These are phyloP conservation scores for Oryza punctata DNA, from an alignment of 176 grass and related monocot species.

Conservation along the genomic window DNA sequence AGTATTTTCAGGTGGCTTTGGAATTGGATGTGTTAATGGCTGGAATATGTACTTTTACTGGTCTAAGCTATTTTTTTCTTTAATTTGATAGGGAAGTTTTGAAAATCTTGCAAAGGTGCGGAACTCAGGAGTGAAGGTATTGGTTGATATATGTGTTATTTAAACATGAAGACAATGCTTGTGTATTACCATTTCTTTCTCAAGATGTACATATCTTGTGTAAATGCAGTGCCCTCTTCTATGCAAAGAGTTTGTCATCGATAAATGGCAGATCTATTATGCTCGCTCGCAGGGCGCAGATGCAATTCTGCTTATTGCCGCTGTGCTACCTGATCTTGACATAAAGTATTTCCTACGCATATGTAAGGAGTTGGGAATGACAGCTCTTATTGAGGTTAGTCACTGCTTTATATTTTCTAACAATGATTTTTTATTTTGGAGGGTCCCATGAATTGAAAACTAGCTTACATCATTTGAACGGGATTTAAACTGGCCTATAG, in stretches of 20 bases:
- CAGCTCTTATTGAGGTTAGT: constrained; percentile 82
- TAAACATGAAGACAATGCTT: constrained; percentile 21
- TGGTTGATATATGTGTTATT: background rate
- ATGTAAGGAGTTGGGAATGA: constrained; percentile 81
- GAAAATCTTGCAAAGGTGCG: constrained; percentile 87
- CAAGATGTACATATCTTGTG: background rate
- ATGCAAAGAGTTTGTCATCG: constrained; percentile 97
- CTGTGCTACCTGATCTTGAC: constrained; percentile 74
- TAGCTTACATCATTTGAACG: background rate
- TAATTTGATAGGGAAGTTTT: constrained; percentile 69
- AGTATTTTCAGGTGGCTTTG: constrained; percentile 70
- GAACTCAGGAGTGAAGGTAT: constrained; percentile 82
- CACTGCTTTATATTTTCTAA: background rate
- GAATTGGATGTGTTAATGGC: background rate
- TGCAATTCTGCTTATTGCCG: constrained; percentile 92
- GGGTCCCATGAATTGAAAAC: background rate
- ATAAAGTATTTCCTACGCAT: constrained; percentile 70
- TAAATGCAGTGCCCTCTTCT: constrained; percentile 96
- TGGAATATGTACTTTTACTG: background rate
- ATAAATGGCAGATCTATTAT: constrained; percentile 90
- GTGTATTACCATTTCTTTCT: constrained; percentile 27
- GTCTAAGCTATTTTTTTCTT: constrained; percentile 13
- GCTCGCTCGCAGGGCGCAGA: constrained; percentile 83
- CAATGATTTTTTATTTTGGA: background rate
- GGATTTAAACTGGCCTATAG: background rate